Base-by-base conservation (phyloP, 768 basidiomycete species). In the Phallus indusiatus region DNA sequence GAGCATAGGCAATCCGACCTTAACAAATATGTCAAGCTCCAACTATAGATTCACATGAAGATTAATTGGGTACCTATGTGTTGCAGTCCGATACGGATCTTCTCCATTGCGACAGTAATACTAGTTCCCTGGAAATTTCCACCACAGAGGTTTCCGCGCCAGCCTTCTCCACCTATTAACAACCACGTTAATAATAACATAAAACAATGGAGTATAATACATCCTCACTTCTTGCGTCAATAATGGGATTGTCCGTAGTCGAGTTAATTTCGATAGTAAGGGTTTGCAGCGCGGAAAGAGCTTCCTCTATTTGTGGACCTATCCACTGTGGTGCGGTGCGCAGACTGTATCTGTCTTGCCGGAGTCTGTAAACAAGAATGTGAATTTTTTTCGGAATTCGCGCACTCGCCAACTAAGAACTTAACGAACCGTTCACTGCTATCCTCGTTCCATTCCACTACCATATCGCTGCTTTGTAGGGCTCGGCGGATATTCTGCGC, bases 221-320 rank as follows among this genome's bases (percentile, higher is more conserved):
- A 16, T 21, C 14, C 16, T 37, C 28, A 20, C 57, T 56, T 42
- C 63, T 50, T 54, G 64, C 63, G 59, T 69, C 68, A 54, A 70
- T 59, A n/a, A 70, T 63, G 14, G 68, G 69, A 63, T 70, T 70
- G 58, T 70, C 69, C 10, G 69, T 70, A 33, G 69, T 70, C 17
- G 66, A 60, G 53, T 69, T 68, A 58, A 66, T 52, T 63, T 70
- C 69, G 21, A 59, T 55, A 52, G 61, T 54, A n/a, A 70, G 53
- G 7, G 62, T 60, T 20, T 52, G 48, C 50, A 61, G 56, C 11
- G 68, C 64, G 35, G 62, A 50, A 12, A 65, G 37, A 42, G 68
- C 53, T 50, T 66, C 64, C n/a, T 63, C 63, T 48, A 67, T 46
- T 53, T 66, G 62, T 4, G 69, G 69, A 17, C 69, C 69, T 34